phyloP scores from a whole-genome alignment of 257 asterid genomes.

The Capsicum baccatum region DNA sequence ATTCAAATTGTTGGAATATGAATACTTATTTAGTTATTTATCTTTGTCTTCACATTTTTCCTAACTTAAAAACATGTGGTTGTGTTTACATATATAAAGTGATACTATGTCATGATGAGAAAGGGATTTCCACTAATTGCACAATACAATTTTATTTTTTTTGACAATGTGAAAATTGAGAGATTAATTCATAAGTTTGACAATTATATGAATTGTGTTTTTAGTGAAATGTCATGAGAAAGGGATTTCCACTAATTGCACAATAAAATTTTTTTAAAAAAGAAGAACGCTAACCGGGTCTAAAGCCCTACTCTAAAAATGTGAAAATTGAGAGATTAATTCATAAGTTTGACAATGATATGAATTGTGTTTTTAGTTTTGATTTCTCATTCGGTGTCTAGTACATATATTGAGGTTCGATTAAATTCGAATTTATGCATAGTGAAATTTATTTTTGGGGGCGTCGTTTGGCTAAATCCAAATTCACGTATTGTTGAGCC shows the following conservation, averaged over 20 bases:
- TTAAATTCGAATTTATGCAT: no score
- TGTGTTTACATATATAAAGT: neutral
- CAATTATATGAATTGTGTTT: neutral
- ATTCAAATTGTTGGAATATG: neutral
- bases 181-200: neutral
- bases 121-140: slow-evolving; percentile 3
- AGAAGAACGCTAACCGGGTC: no score
- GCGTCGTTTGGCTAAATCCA: no score
- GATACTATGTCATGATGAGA: neutral
- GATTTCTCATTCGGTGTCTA: no score
- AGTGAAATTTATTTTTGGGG: no score
- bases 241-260: no score
- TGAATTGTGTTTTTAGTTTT: neutral
- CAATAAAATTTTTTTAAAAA: no score
- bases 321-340: neutral
- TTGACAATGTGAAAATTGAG: neutral
- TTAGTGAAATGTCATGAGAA: no score
- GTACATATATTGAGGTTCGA: no score
- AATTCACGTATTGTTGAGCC: no score
- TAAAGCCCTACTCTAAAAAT: neutral
- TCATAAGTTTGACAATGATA: neutral
- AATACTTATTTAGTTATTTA: neutral
- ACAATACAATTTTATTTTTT: neutral
- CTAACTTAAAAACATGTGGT: neutral
- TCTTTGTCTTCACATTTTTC: neutral